Evolutionary conservation across 2,329 filamentous ascomycete species (phyloP).

Genomic region (Chaetomium olivaceum): DNA sequence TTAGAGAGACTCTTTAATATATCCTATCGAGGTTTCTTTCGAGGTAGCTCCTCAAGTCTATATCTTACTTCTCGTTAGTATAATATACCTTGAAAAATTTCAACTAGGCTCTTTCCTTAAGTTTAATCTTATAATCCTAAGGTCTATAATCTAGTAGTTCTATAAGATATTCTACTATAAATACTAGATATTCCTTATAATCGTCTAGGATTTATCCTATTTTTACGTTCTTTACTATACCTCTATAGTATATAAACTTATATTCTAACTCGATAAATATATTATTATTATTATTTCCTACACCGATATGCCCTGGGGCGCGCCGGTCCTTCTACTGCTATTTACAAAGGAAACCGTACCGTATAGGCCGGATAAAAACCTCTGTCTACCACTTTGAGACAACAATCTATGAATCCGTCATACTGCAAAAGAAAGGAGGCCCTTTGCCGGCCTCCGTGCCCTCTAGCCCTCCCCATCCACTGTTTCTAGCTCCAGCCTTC

Average conservation of each 20-base stretch:
- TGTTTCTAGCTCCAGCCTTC: too few species aligned
- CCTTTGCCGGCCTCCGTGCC: too few species aligned
- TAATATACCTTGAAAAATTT: background rate
- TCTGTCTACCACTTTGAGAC: too few species aligned
- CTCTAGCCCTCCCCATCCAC: too few species aligned
- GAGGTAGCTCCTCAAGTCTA: background rate
- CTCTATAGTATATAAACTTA: background rate
- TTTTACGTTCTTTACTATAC: background rate
- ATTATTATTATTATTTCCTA: too few species aligned
- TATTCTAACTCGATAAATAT: background rate
- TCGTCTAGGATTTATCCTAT: background rate
- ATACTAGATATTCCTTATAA: background rate
- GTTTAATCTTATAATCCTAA: background rate
- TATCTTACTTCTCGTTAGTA: background rate
- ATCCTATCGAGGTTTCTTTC: background rate
- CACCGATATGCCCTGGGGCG: too few species aligned
- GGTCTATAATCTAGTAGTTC: background rate
- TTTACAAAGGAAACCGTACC: too few species aligned
- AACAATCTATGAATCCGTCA: too few species aligned
- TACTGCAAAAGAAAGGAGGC: too few species aligned
- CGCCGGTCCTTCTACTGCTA: too few species aligned
- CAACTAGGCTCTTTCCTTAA: background rate
- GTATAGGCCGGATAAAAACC: too few species aligned
- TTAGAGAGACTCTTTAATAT: too few species aligned
- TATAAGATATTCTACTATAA: background rate